Evolutionary conservation across 73 alveolate species (phyloP), one percentile per base, ranked within the genome.

Genomic region (Loxodes magnus): DNA sequence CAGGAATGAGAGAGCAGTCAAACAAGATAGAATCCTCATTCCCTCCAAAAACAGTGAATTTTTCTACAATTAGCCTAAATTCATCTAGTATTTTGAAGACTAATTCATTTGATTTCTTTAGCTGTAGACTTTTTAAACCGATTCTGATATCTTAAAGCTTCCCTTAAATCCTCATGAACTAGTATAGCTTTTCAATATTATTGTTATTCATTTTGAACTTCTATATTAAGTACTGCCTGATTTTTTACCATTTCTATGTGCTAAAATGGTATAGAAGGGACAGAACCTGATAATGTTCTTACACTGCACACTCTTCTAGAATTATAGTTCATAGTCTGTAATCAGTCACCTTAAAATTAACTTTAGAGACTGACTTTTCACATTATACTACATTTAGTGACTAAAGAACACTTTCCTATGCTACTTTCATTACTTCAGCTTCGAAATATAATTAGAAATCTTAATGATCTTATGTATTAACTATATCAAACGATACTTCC

Each of bases 391-490:
- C 5, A 7, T 14, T 14, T 7, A 38, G 7, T 6, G n/a, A 22
- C 23, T 38, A 14, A n/a, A n/a, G n/a, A 22, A 46, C 17, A 1
- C 35, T 5, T 9, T n/a, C 43, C 0, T 10, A 9, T 0, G 59
- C 17, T 1, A 46, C 20, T 9, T 12, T 25, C 1, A 46, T 12
- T 5, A 46, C n/a, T 46, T 46, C 59, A 16, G 59, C 59, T 22
- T 46, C 35, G 7, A 46, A 25, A 12, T 41, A 46, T 25, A 10
- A 46, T 46, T 46, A 25, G 5, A 38, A 12, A 24, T 46, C 39
- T 1, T 10, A 46, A 46, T 14, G 10, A n/a, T 10, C 53, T 1
- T 20, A 9, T 7, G 22, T 41, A 46, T 46, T 25, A 2, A 12
- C 2, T 25, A 22, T 12, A 24, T 46, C 59, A 1, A 46, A 20